These are phyloP conservation scores for Delonix regia DNA, from an alignment of 306 rosid genomes.

Conservation along the genomic window DNA sequence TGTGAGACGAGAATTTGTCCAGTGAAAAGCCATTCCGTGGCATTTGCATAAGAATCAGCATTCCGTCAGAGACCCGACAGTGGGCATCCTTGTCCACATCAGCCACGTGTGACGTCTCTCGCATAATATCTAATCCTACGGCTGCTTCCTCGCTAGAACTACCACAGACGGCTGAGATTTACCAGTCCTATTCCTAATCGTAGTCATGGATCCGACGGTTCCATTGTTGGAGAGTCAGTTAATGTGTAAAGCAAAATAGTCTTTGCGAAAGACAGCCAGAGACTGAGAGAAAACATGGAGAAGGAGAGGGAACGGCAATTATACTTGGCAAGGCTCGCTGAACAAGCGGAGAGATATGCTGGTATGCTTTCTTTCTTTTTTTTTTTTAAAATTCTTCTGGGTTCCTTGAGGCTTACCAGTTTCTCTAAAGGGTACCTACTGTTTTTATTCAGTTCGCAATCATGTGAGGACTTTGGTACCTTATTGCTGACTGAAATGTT, in stretches of 20 bases:
- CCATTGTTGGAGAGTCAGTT: neutral
- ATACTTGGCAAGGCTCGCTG: conserved; percentile 5
- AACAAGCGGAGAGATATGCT: conserved; percentile 17
- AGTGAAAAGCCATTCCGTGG: neutral
- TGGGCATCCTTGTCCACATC: neutral
- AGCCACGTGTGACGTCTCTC: neutral
- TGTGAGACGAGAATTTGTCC: neutral
- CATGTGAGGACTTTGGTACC: neutral
- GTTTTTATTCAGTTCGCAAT: neutral
- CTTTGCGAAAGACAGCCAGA: neutral
- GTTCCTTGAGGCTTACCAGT: neutral
- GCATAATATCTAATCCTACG: neutral
- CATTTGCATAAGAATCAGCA: neutral
- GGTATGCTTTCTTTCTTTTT: neutral
- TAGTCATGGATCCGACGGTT: neutral
- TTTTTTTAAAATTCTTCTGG: no score
- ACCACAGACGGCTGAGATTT: neutral
- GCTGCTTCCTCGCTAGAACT: neutral
- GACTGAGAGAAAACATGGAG: neutral
- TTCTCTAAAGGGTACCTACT: neutral
- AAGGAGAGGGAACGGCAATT: neutral
- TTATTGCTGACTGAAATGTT: neutral
- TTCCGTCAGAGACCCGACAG: neutral
- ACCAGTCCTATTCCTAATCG: neutral
- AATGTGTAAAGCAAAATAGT: neutral